phyloP scores from a whole-genome alignment of 495 filamentous ascomycete species.

The Usnea hakonensis region DNA sequence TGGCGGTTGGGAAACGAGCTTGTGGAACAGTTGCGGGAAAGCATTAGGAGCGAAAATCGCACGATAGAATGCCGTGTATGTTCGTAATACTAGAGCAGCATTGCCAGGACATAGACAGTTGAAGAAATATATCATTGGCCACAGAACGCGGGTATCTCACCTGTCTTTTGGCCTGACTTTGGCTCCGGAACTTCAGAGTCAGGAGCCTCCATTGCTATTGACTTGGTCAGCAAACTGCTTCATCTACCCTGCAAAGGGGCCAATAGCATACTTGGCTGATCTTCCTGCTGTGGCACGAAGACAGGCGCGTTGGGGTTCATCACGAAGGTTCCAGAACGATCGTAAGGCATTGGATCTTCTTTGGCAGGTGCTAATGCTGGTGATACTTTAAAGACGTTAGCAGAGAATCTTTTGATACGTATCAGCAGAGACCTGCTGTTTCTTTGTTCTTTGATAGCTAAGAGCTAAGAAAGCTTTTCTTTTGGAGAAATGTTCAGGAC shows the following conservation, averaged over 20 bases:
- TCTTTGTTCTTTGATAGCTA: neutral
- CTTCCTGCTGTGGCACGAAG: neutral
- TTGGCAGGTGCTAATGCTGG: neutral
- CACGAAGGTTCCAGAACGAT: neutral
- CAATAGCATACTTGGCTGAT: neutral
- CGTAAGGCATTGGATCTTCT: neutral
- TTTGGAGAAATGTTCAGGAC: neutral
- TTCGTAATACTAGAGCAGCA: no score
- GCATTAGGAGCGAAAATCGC: no score
- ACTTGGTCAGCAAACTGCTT: neutral
- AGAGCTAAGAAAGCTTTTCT: neutral
- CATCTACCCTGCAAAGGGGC: neutral
- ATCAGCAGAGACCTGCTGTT: neutral
- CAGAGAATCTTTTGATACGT: neutral
- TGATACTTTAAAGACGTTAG: neutral
- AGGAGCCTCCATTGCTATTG: neutral
- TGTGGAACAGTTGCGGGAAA: neutral
- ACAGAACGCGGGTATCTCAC: neutral
- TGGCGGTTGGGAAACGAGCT: neutral
- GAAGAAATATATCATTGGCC: no score
- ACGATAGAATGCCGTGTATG: no score
- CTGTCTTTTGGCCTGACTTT: neutral
- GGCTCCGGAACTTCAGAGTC: neutral
- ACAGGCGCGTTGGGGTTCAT: neutral
- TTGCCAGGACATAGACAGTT: no score